These are phyloP conservation scores for Pseudisothecium myosuroides DNA, from an alignment of 225 moss, liverwort and hornwort genomes.

Conservation along the genomic window DNA sequence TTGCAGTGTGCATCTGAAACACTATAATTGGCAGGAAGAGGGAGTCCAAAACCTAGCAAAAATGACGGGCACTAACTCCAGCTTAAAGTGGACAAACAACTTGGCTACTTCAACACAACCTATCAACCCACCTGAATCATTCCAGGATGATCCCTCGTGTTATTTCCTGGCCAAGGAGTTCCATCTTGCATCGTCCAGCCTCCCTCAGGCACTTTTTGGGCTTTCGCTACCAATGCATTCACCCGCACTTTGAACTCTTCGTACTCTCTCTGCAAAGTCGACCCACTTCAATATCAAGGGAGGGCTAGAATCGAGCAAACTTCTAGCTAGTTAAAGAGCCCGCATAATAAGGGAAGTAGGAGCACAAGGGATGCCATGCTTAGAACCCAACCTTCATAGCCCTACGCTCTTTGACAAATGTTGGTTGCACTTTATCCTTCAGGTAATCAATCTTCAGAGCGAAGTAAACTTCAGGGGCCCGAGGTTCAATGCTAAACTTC, in stretches of 20 bases:
- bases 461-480: slow-evolving; percentile 73
- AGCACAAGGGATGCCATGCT: neutral
- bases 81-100: neutral
- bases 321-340: neutral
- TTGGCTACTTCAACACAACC: neutral
- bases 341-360: neutral
- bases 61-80: neutral
- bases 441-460: slow-evolving; percentile 70
- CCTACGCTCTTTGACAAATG: slow-evolving; percentile 72
- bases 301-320: neutral
- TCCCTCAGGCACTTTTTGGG: slow-evolving; percentile 56
- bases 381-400: slow-evolving; percentile 56
- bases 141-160: slow-evolving; percentile 62
- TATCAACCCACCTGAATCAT: slow-evolving; percentile 55
- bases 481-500: slow-evolving; percentile 73
- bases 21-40: neutral
- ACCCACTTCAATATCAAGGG: neutral
- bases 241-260: slow-evolving; percentile 73
- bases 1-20: neutral
- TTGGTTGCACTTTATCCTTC: slow-evolving; percentile 72
- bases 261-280: slow-evolving; percentile 48
- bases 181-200: slow-evolving; percentile 79
- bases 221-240: slow-evolving; percentile 65
- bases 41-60: neutral
- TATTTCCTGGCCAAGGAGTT: slow-evolving; percentile 76